Conservation (phyloP, 306 rosid species). For the Lathyrus sativus region DNA sequence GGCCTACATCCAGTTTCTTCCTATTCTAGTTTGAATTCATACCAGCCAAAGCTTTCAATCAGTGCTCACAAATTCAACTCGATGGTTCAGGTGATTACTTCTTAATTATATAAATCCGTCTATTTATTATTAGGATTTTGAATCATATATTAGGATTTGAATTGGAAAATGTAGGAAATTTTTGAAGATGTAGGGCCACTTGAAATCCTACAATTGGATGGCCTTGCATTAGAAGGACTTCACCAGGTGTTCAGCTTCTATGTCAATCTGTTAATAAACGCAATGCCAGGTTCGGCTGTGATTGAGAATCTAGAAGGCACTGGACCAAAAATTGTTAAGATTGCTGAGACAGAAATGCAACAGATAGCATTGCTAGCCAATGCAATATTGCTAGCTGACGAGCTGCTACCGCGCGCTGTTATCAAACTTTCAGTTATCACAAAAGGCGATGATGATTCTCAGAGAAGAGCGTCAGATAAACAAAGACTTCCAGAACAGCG, state of each 20-base stretch:
- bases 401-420: constrained; percentile 79
- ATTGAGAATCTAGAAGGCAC: constrained; percentile 63
- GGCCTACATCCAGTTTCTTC: constrained; percentile 51
- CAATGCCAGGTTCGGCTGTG: constrained; percentile 75
- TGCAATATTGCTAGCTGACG: constrained; percentile 78
- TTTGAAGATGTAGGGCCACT: constrained; percentile 75
- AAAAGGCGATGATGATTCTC: constrained; percentile 55
- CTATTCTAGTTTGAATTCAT: constrained; percentile 28
- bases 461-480: constrained; percentile 53
- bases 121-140: too few species aligned
- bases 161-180: constrained; percentile 56
- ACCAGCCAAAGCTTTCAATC: constrained; percentile 76
- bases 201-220: constrained; percentile 72
- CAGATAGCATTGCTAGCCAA: constrained; percentile 78
- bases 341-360: constrained; percentile 84
- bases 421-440: constrained; percentile 55
- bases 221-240: constrained; percentile 69
- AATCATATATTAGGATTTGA: too few species aligned
- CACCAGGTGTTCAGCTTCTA: constrained; percentile 65
- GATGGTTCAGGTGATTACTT: constrained; percentile 75
- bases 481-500: constrained; percentile 71
- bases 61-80: constrained; percentile 79
- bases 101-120: not conserved
- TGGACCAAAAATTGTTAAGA: constrained; percentile 64
- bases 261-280: constrained; percentile 67